Base-by-base conservation (phyloP, 306 rosid genomes). In the Gillenia trifoliata region DNA sequence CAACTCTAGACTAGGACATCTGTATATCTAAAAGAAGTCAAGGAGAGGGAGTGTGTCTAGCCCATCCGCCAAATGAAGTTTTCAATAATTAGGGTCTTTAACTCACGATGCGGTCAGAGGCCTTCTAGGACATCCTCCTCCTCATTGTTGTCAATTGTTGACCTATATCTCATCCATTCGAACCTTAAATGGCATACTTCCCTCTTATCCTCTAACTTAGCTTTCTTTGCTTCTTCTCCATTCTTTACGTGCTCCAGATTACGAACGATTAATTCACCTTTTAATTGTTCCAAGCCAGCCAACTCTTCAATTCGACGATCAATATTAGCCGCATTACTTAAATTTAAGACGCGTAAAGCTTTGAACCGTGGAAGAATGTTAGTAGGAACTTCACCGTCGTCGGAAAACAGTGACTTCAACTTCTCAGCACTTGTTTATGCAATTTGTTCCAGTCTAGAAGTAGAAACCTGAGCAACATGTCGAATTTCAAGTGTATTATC, bases 21-120 rank as follows among this genome's bases (percentile, higher is more conserved):
- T 0, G 0, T 0, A 0, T 8, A 38, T 9, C 1, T 0, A 1
- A 3, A 38, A 1, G 0, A 8, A 0, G 4, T 41, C 16, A 11
- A 41, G 47, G 15, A 40, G 45, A 2, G 15, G 45, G 45, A 40
- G 45, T 3, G 4, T 40, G 0, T 40, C 45, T 40, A 40, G 45
- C 45, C 45, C 45, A 11, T 40, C 15, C 3, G 1, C 0, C 45
- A 40, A 40, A 40, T 40, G 12, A 17, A 54, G 0, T 16, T 54
- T 20, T 2, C 0, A 19, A 54, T 20, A 20, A 0, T 0, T 3
- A 20, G n/a, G 11, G 12, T 8, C 11, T 54, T 0, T 12, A 54
- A 54, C 4, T 8, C 0, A 16, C 0, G 0, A 54, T 54, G 0
- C 3, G 26, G 25, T 54, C 11, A 26, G 0, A 54, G 59, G 5